Evolutionary conservation across 768 basidiomycete genomes (phyloP), one percentile per base, ranked within the genome.

Genomic region (Crassisporium funariophilum): DNA sequence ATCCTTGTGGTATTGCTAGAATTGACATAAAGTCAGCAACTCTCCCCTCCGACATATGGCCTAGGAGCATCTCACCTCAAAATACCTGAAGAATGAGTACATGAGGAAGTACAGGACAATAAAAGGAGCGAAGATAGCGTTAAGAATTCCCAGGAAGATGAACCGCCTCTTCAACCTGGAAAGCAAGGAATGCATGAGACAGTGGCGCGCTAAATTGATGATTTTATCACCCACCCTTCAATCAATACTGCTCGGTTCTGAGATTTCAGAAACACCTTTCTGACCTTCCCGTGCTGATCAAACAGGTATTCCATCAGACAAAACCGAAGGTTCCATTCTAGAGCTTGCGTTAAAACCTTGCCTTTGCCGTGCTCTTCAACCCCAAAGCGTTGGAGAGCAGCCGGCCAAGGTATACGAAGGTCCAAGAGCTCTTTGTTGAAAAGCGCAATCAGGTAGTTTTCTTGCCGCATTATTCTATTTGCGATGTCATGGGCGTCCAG

Each of bases 41-140:
- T 36, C 5, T 12, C 15, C 9, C 34, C 4, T 17, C 8, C 23
- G 17, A 24, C 3, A n/a, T 13, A 29, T 44, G 16, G 65, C 83
- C 41, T 38, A n/a, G n/a, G n/a, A n/a, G n/a, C n/a, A n/a, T n/a
- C n/a, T n/a, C n/a, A 93, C 97, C 77, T 99, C 97, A 52, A 99
- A 99, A 65, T 99, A 99, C 3, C 95, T 89, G 77, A 99, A 99
- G 78, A 99, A 99, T 1, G 94, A 98, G 64, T 97, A 99, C 84
- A 98, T 91, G 31, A 98, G 68, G 34, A 98, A 81, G 66, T 99
- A 99, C 13, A 95, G 72, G 23, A 98, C 90, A 59, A 99, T 98
- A 70, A 98, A 95, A 0, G 97, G 97, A 1, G 90, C 91, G 55
- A 98, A 95, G 8, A 94, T 82, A 2, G 91, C 94, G 56, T 99